Evolutionary conservation across 2,329 filamentous ascomycete species (phyloP), one percentile per base, ranked within the genome.

Genomic region (Harringtonia lauricola): DNA sequence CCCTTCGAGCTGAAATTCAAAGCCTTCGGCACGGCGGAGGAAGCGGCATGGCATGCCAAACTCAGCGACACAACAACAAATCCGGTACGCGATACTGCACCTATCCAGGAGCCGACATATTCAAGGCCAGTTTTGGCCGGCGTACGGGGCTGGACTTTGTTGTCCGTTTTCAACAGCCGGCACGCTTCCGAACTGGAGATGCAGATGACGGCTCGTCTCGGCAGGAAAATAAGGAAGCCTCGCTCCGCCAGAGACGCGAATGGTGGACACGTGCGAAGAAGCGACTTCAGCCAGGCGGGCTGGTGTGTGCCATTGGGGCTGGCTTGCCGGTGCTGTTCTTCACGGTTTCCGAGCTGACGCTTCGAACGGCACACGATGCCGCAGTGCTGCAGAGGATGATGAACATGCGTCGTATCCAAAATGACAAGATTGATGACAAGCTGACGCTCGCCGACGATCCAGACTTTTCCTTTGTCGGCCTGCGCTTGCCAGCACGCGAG

Each of bases 211-310:
- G 22, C 8, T 31, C 9, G 24, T 26, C 24, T 6, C 6, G 24
- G 24, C 24, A 26, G 24, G 10, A 26, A 6, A 26, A 26, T 7
- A 26, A 6, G 24, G 24, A n/a, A n/a, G n/a, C n/a, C n/a, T n/a
- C n/a, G 28, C 39, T 58, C 0, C 50, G 52, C 30, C 43, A 62
- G 39, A 62, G 72, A 36, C 54, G 57, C 39, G 61, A 67, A 0
- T 76, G 69, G 70, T 79, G 72, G 75, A 49, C 57, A n/a, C 57
- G 63, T 3, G 66, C 63, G 14, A 72, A 68, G 14, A 72, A 68
- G 47, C 61, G 66, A n/a, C 59, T 79, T 4, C 63, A 67, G 18
- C 54, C 61, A 2, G 72, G 72, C 19, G 63, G 66, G 4, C 59
- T 79, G 3, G 61, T 76, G 2, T 76, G 71, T 44, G 50, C 74